Evolutionary conservation across 1,284 basidiomycete genomes (phyloP).

Genomic region (Ustilago hordei): DNA sequence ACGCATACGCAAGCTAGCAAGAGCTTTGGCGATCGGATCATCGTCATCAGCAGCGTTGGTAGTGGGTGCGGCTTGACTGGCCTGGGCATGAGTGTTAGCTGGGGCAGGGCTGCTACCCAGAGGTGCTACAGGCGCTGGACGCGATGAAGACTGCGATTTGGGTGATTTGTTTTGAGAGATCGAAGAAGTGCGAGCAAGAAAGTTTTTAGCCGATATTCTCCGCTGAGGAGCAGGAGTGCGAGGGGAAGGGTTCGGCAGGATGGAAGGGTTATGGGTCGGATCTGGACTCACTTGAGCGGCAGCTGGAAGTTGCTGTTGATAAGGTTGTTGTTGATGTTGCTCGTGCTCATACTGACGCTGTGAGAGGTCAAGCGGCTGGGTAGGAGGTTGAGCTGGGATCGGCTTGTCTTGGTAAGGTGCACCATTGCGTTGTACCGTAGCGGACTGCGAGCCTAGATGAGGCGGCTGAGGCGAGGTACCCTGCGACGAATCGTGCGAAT

Average conservation of each 20-base stretch:
- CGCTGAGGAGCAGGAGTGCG: conserved; percentile 30
- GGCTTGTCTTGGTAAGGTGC: conserved; percentile 32
- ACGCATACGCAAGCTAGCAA: conserved; percentile 73
- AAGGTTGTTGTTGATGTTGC: conserved; percentile 16
- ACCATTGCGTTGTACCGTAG: conserved; percentile 24
- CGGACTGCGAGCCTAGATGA: conserved; percentile 13
- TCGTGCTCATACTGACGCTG: conserved; percentile 30
- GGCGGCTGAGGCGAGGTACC: conserved; percentile 22
- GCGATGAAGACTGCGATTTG: conserved; percentile 30
- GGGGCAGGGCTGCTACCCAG: conserved; percentile 11
- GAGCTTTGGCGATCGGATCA: conserved; percentile 81
- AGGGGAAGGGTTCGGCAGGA: conserved; percentile 9
- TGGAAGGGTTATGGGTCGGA: not conserved
- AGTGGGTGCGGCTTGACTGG: conserved; percentile 9
- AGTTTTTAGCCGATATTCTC: conserved; percentile 58
- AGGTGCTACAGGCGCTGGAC: conserved; percentile 36
- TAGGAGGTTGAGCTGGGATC: conserved; percentile 28
- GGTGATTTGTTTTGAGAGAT: conserved; percentile 42
- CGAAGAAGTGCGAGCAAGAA: conserved; percentile 63
- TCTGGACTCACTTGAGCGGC: conserved; percentile 39
- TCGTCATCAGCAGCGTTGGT: conserved; percentile 71
- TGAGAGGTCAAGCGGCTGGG: conserved; percentile 6
- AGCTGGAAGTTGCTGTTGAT: conserved; percentile 13
- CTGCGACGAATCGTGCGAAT: conserved; percentile 21
- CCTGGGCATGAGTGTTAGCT: conserved; percentile 2